These are phyloP conservation scores for Helicocarpus griseus DNA, from an alignment of 2,329 filamentous ascomycete genomes.

Conservation along the genomic window DNA sequence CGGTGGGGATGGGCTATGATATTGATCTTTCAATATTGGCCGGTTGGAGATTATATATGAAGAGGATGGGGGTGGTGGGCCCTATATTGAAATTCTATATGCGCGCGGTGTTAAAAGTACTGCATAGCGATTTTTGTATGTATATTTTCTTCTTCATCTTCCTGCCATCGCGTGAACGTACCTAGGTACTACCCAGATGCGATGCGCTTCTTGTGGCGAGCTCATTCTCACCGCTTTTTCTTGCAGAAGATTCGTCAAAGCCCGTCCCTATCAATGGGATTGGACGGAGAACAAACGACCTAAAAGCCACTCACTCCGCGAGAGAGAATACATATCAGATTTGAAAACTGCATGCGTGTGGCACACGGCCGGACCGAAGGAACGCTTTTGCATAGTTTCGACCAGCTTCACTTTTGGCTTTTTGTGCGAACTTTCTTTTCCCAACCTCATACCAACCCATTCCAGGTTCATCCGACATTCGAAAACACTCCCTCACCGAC, in stretches of 20 bases:
- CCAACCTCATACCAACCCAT: not conserved
- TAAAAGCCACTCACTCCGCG: not conserved
- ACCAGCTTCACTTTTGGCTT: not conserved
- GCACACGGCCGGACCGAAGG: not conserved
- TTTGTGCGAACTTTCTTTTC: not conserved
- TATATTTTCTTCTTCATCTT: not conserved
- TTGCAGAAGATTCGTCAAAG: not conserved
- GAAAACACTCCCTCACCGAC: not conserved
- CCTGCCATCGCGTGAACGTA: not conserved
- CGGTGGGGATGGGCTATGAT: not conserved
- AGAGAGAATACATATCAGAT: too few relatives aligned
- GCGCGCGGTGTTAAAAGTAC: not conserved
- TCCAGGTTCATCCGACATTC: not conserved
- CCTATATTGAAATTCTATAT: not conserved
- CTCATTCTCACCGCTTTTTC: constrained; percentile 3
- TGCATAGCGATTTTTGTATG: not conserved
- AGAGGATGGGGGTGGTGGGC: not conserved
- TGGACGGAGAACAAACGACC: not conserved
- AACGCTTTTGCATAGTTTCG: not conserved
- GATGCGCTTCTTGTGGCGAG: not conserved
- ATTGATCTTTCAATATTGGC: not conserved
- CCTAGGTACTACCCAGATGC: not conserved
- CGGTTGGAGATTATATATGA: not conserved
- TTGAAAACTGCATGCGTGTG: not conserved
- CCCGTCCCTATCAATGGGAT: too few relatives aligned